Base-by-base conservation (phyloP, 257 asterid genomes). In the Asclepias syriaca region DNA sequence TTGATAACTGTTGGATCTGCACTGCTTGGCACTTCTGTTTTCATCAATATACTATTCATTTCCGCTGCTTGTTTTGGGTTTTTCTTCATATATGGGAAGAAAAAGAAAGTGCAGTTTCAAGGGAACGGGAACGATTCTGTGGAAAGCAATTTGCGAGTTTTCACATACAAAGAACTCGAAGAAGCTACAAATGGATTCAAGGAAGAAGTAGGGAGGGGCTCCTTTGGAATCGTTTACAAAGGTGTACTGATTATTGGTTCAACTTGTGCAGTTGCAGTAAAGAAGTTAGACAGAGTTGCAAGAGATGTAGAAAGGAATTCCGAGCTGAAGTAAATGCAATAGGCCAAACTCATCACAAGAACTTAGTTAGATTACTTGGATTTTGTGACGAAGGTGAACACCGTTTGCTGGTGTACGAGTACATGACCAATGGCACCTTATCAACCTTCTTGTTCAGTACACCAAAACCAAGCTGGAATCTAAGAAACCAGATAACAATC, bases 331-430 rank as follows among this genome's bases (percentile, higher is more conserved):
- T 84, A 16, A 79, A 81, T 32, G 66, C 76, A 21, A 81, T 84
- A 3, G 77, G 84, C 22, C 77, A 70, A 16, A 81, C 86, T 12
- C 80, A 81, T 67, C 86, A 81, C 71, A 84, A 84, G 81, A 79
- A 82, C 49, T 65, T 84, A 74, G 88, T 82, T 6, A 75, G 77
- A 0, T 55, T 81, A 2, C 54, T 81, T 24, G 84, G 85, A 49
- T 81, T 75, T 48, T 84, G 82, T 9, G 74, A 81, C 1, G 82
- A 84, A 61, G 80, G 78, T 8, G 22, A 40, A 6, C 48, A 81
- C 39, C 84, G 77, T 46, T 66, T 84, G 3, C 29, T 81, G 65
- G 85, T 84, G 9, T 84, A 84, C n/a, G 84, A 84, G 75, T 81
- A 78, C 58, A 79, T 84, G 84, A 50, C 70, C 54, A 76, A 76